phyloP scores from a whole-genome alignment of 2,329 filamentous ascomycete species.

The Penicillium sp. region DNA sequence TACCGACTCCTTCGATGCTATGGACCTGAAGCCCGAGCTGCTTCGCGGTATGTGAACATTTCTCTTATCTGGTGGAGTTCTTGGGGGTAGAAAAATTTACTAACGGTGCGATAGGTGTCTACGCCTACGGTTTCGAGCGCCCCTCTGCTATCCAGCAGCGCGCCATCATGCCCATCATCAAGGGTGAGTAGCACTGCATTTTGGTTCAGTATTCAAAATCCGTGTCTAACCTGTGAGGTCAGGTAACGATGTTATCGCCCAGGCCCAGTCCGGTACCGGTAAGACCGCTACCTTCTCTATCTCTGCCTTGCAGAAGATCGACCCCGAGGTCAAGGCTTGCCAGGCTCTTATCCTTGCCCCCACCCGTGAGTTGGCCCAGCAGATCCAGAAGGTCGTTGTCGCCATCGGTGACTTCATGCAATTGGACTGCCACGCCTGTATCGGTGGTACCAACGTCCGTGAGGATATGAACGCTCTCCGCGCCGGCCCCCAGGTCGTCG shows the following conservation, averaged over 20 bases:
- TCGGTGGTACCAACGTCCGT: slow-evolving; percentile 94
- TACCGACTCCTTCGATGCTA: slow-evolving; percentile 97
- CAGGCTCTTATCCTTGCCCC: slow-evolving; percentile 97
- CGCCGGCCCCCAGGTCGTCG: slow-evolving; percentile 96
- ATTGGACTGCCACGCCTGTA: slow-evolving; percentile 97
- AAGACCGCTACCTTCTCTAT: slow-evolving; percentile 99
- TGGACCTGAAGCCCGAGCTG: slow-evolving; percentile 95
- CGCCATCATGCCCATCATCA: slow-evolving; percentile 99
- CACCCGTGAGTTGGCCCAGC: slow-evolving; percentile 93
- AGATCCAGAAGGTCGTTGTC: slow-evolving; percentile 98
- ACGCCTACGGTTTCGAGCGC: slow-evolving; percentile 99
- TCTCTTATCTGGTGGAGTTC: slow-evolving; percentile 22
- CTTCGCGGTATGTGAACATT: slow-evolving; percentile 69
- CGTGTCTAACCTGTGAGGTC: slow-evolving; percentile 18
- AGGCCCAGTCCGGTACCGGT: slow-evolving; percentile 99
- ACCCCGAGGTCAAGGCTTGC: slow-evolving; percentile 89
- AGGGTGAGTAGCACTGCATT: slow-evolving; percentile 62
- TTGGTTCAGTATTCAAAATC: neutral
- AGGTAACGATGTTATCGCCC: slow-evolving; percentile 98
- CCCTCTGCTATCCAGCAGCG: slow-evolving; percentile 99
- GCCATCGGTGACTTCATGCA: slow-evolving; percentile 99
- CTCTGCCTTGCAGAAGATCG: slow-evolving; percentile 97
- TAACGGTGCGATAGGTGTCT: slow-evolving; percentile 63
- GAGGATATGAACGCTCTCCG: slow-evolving; percentile 97
- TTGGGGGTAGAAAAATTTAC: slow-evolving; percentile 19